Base-by-base conservation (phyloP, 805 yeast species). In the Saturnispora hagleri region DNA sequence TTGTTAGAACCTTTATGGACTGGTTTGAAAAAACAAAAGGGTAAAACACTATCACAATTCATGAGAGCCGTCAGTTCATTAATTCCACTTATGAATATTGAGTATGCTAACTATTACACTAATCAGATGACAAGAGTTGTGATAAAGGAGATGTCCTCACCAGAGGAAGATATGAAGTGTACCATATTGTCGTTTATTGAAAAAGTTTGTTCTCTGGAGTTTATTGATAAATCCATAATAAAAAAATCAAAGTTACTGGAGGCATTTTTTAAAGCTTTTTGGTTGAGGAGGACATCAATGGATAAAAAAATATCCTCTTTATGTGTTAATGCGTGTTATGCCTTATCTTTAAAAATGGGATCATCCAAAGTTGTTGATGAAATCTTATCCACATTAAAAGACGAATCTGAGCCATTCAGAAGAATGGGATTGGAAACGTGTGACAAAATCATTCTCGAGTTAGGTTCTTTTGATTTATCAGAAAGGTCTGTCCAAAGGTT, bases 131-230 rank as follows among this genome's bases (percentile, higher is more conserved):
- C 89, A 73, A 69, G 69, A 18, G 75, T 89, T 27, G 69, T 89
- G 5, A 60, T 79, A 3, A 71, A 93, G 50, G 95, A 90, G 65
- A 86, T 89, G 59, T 65, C 71, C 35, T 79, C 95, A 0, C 89
- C 93, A 0, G 96, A 89, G 61, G 95, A 86, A 55, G 96, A 89
- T 47, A 86, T 90, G 91, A 81, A 80, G 59, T 77, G 77, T 53
- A 77, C 89, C 0, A 84, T 90, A 3, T 65, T 93, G 53, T 70
- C 74, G 31, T 86, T 87, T 7, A 69, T 90, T 31, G 82, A 77
- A 50, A 82, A 77, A 54, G 79, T 93, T 58, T 80, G 88, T 13
- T 66, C 77, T 1, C 72, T 86, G 1, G 81, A 77, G 12, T 79
- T 80, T 12, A 73, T 87, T 13, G 74, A 81, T 12, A 72, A 70